Evolutionary conservation across 1,284 basidiomycete species (phyloP).

Genomic region (Moesziomyces globuligerus): DNA sequence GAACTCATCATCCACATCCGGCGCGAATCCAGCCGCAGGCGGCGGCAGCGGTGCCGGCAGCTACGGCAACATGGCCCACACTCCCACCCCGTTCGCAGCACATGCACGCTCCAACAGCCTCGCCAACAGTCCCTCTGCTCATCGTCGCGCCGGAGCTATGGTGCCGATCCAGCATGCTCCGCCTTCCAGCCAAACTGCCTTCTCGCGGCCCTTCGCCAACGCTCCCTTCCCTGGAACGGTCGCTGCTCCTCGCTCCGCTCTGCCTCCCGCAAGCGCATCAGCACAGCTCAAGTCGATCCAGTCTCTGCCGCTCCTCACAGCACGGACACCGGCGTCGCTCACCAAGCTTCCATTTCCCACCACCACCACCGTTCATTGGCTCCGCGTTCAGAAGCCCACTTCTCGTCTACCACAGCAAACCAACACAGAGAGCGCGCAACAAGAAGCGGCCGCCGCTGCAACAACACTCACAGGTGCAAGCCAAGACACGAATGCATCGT

Average conservation of each 20-base stretch:
- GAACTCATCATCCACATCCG: neutral
- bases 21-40: neutral
- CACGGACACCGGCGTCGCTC: conserved; percentile 21
- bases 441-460: neutral
- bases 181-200: conserved; percentile 8
- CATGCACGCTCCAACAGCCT: conserved; percentile 18
- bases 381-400: conserved; percentile 1
- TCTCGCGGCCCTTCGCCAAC: conserved; percentile 16
- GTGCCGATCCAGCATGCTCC: conserved; percentile 23
- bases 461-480: neutral
- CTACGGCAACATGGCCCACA: conserved; percentile 12
- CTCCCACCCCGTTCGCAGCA: conserved; percentile 9
- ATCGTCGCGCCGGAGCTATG: conserved; percentile 16
- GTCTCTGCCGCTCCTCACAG: conserved; percentile 23
- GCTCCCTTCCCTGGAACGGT: conserved; percentile 23
- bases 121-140: conserved; percentile 13
- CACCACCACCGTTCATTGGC: conserved; percentile 22
- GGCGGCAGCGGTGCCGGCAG: conserved; percentile 3
- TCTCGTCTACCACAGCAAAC: no score
- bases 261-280: conserved; percentile 15
- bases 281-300: conserved; percentile 11
- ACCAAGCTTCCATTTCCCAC: conserved; percentile 21
- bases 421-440: neutral
- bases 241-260: conserved; percentile 14
- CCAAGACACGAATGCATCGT: conserved; percentile 1